A percentile compares a stretch with the other conserved stretches of the same genome.
Evolutionary conservation across 352 stramenopile species (phyloP).

Genomic region (Halophytophthora batemanensis): DNA sequence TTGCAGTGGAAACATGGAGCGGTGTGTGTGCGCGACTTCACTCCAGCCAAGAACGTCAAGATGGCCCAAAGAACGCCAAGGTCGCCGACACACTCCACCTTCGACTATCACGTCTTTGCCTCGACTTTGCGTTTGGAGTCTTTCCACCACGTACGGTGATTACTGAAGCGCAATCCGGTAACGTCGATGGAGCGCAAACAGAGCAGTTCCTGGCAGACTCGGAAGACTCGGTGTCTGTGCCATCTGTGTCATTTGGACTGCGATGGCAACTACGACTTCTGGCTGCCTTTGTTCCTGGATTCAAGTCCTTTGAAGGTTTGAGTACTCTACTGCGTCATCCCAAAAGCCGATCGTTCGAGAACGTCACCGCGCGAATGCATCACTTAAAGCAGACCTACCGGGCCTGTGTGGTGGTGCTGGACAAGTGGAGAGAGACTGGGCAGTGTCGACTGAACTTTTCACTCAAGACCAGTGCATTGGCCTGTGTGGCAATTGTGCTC

Average conservation of each 20-base stretch:
- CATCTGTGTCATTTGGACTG: constrained; percentile 30
- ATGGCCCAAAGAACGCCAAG: constrained; percentile 2
- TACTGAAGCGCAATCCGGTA: constrained; percentile 6
- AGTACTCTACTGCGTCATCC: constrained; percentile 34
- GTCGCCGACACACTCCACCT: constrained; percentile 29
- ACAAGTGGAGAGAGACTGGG: constrained; percentile 19
- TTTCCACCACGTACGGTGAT: constrained; percentile 9
- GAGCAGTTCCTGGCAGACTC: neutral
- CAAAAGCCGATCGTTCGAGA: constrained; percentile 40
- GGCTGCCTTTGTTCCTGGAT: constrained; percentile 23
- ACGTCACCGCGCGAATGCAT: constrained; percentile 23
- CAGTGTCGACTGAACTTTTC: constrained; percentile 35
- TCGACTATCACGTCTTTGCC: constrained; percentile 40
- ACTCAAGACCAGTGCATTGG: constrained; percentile 24
- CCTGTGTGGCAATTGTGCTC: constrained; percentile 44
- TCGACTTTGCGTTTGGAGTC: constrained; percentile 58
- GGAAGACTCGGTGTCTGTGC: constrained; percentile 9
- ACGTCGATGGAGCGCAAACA: neutral
- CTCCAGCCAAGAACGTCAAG: neutral
- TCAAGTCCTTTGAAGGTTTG: constrained; percentile 22
- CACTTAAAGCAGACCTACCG: constrained; percentile 19
- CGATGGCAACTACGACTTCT: constrained; percentile 50
- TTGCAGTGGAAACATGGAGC: constrained; percentile 31
- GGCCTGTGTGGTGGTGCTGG: constrained; percentile 22
- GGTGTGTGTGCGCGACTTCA: constrained; percentile 44